These are phyloP conservation scores for Pestalotiopsis sp. DNA, from an alignment of 2,329 filamentous ascomycete species.

Conservation along the genomic window DNA sequence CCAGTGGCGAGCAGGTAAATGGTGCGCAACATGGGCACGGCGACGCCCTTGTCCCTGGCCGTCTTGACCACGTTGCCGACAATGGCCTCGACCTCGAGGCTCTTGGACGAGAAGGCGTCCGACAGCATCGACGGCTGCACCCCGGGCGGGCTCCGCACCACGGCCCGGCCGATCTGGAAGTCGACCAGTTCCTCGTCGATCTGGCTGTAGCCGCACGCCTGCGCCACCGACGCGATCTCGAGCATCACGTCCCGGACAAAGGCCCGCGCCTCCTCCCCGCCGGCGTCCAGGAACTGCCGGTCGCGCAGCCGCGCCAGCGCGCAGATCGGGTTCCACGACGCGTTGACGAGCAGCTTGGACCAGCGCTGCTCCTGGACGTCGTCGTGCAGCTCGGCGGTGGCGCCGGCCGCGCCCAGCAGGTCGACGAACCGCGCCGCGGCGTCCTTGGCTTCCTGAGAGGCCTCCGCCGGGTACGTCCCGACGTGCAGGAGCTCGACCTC, in stretches of 20 bases:
- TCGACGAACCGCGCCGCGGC: conserved; percentile 39
- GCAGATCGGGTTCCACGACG: conserved; percentile 58
- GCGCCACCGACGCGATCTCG: conserved; percentile 35
- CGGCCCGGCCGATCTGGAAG: conserved; percentile 27
- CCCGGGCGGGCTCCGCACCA: conserved; percentile 23
- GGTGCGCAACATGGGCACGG: conserved; percentile 36
- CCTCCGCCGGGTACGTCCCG: conserved; percentile 47
- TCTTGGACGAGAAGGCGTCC: conserved; percentile 29
- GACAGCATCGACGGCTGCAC: conserved; percentile 36
- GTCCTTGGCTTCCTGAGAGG: conserved; percentile 26
- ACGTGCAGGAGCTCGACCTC: conserved; percentile 51
- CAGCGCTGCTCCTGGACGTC: conserved; percentile 57
- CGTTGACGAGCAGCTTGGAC: conserved; percentile 59
- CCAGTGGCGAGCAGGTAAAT: conserved; percentile 42
- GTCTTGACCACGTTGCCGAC: conserved; percentile 34
- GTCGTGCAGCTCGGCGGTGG: conserved; percentile 42
- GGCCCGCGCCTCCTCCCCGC: conserved; percentile 19
- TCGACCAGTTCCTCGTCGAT: conserved; percentile 32
- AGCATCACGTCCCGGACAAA: conserved; percentile 36
- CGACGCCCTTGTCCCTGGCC: conserved; percentile 28
- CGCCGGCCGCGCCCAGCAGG: conserved; percentile 45
- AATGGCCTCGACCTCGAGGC: conserved; percentile 36
- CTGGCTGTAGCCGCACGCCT: conserved; percentile 32
- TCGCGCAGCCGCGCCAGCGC: conserved; percentile 52
- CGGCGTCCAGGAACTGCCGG: conserved; percentile 41